phyloP scores from a whole-genome alignment of 2,329 filamentous ascomycete species.

The Chrysosporium queenslandicum region DNA sequence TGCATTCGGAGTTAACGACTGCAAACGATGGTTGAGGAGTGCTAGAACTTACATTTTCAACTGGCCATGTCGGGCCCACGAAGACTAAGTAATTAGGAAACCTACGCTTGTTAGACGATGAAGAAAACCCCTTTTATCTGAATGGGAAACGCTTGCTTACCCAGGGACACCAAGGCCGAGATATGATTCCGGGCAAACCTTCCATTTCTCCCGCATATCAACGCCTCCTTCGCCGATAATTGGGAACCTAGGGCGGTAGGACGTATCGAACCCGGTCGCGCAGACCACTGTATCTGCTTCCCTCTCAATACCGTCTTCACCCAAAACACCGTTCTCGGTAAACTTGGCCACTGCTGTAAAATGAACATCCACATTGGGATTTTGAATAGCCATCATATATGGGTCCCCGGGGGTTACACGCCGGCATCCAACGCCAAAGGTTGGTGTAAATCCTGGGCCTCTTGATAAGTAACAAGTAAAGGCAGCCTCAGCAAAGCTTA shows the following conservation, averaged over 20 bases:
- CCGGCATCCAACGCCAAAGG: slow-evolving; percentile 34
- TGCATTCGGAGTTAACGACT: background rate
- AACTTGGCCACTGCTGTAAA: slow-evolving; percentile 30
- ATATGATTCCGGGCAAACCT: slow-evolving; percentile 15
- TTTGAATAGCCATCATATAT: slow-evolving; percentile 41
- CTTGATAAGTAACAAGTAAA: background rate
- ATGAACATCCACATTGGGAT: slow-evolving; percentile 30
- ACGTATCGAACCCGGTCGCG: slow-evolving; percentile 28
- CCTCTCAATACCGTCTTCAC: slow-evolving; percentile 15
- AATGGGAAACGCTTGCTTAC: too few relatives aligned
- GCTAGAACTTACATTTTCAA: slow-evolving; percentile 35
- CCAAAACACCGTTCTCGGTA: slow-evolving; percentile 23
- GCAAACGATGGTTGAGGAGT: background rate
- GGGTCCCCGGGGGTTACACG: slow-evolving; percentile 44
- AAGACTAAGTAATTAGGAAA: slow-evolving; percentile 30
- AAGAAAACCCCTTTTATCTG: too few relatives aligned
- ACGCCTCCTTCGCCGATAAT: slow-evolving; percentile 21
- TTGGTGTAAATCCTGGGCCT: slow-evolving; percentile 18
- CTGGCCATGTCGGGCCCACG: slow-evolving; percentile 31
- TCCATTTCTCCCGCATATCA: slow-evolving; percentile 24
- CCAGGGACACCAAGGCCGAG: slow-evolving; percentile 22
- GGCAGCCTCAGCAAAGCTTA: too few relatives aligned
- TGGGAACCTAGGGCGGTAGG: slow-evolving; percentile 23
- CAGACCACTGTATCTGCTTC: slow-evolving; percentile 26
- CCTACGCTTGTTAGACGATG: slow-evolving; percentile 19